A percentile compares a stretch with the other conserved stretches of the same genome.
These are phyloP conservation scores for Pichia sp. DNA, from an alignment of 1,139 yeast species.

Conservation along the genomic window DNA sequence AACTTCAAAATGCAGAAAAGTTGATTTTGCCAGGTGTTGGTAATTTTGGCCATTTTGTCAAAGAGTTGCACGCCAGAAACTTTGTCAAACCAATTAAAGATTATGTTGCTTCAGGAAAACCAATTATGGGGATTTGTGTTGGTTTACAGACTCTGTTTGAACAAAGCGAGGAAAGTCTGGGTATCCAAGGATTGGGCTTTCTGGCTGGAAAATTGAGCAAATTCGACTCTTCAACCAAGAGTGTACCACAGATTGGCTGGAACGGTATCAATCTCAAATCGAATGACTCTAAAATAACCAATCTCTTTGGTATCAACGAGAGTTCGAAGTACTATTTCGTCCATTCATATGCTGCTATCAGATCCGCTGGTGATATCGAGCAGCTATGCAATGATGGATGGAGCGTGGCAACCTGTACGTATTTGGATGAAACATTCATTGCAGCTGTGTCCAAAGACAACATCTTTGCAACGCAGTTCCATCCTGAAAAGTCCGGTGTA, in stretches of 20 bases:
- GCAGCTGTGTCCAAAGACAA: conserved; percentile 78
- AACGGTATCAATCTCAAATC: conserved; percentile 39
- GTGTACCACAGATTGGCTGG: conserved; percentile 98
- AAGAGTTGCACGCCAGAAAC: conserved; percentile 51
- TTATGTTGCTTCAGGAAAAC: conserved; percentile 66
- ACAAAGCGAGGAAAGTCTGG: conserved; percentile 68
- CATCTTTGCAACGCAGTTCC: conserved; percentile 92
- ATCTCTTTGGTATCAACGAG: conserved; percentile 55
- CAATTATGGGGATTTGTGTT: conserved; percentile 94
- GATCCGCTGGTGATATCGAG: conserved; percentile 27
- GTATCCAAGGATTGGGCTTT: conserved; percentile 46
- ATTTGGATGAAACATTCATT: conserved; percentile 73
- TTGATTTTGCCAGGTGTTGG: conserved; percentile 92
- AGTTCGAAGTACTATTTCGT: conserved; percentile 80
- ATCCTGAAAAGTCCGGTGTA: conserved; percentile 91
- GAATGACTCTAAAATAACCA: conserved; percentile 7
- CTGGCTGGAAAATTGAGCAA: conserved; percentile 46
- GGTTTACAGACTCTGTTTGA: conserved; percentile 80
- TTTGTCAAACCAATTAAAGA: conserved; percentile 56
- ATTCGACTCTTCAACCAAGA: conserved; percentile 56
- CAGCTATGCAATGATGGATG: conserved; percentile 48
- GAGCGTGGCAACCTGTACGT: conserved; percentile 64
- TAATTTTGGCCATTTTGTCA: conserved; percentile 87
- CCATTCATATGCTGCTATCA: conserved; percentile 80
- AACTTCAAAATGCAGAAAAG: conserved; percentile 39